Evolutionary conservation across 495 filamentous ascomycete genomes (phyloP).

Genomic region (Umbilicaria muhlenbergii): DNA sequence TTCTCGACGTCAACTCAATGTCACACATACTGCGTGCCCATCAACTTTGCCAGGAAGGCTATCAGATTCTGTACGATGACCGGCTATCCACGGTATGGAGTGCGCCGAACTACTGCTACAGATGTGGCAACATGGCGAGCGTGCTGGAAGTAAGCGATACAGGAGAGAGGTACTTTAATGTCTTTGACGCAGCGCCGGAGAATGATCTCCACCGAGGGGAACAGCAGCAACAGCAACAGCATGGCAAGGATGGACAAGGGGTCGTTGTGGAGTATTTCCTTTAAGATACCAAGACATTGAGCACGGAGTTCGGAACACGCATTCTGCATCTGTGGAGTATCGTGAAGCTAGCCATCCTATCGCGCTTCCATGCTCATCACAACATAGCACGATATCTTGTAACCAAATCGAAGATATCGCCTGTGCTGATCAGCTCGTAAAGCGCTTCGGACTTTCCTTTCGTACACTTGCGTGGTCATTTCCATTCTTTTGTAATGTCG

Average conservation of each 20-base stretch:
- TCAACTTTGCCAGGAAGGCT: constrained; percentile 94
- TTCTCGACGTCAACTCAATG: constrained; percentile 92
- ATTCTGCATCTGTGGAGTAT: too few species aligned
- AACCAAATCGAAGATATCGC: too few species aligned
- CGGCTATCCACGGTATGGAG: constrained; percentile 92
- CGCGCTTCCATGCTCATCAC: too few species aligned
- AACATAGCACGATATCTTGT: too few species aligned
- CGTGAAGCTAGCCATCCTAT: too few species aligned
- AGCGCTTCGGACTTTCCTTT: too few species aligned
- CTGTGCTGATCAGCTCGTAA: too few species aligned
- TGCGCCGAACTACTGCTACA: constrained; percentile 91
- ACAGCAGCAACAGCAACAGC: constrained; percentile 46
- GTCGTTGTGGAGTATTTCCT: constrained; percentile 57
- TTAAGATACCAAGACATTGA: constrained; percentile 34
- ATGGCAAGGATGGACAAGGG: constrained; percentile 38
- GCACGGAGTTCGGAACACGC: not conserved
- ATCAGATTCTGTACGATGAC: constrained; percentile 90
- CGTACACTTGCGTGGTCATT: constrained; percentile 13
- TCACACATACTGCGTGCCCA: constrained; percentile 91
- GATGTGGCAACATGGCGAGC: constrained; percentile 93
- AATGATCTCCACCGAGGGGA: constrained; percentile 78
- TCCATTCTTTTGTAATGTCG: constrained; percentile 92
- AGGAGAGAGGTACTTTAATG: constrained; percentile 87
- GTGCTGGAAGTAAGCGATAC: constrained; percentile 88
- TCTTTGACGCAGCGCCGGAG: constrained; percentile 92